phyloP scores from a whole-genome alignment of 2,329 filamentous ascomycete species.

The Colletotrichum sp. region DNA sequence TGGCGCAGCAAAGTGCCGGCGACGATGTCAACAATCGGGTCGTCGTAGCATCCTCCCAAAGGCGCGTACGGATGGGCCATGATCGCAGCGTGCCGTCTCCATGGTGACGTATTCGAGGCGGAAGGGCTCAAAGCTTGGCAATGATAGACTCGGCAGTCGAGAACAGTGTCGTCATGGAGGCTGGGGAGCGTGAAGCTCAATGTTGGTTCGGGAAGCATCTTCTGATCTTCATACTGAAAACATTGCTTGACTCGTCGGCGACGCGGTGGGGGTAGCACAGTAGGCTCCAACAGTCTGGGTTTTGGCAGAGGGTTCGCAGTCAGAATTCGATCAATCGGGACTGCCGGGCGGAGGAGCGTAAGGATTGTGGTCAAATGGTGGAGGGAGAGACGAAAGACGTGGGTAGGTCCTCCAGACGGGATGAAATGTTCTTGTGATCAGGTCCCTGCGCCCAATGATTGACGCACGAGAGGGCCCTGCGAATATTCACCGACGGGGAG shows the following conservation, averaged over 20 bases:
- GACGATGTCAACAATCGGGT: constrained; percentile 75
- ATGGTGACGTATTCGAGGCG: constrained; percentile 37
- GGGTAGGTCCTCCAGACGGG: neutral
- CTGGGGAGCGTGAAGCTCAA: constrained; percentile 82
- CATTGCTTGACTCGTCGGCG: neutral
- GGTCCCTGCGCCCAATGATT: neutral
- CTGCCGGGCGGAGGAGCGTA: neutral
- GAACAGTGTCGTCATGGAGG: constrained; percentile 74
- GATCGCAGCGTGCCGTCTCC: constrained; percentile 61
- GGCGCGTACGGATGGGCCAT: constrained; percentile 92
- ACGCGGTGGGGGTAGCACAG: neutral
- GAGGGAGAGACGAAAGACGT: neutral
- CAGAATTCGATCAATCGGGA: neutral
- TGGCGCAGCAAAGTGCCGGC: constrained; percentile 68
- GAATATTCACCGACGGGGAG: neutral
- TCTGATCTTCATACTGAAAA: constrained; percentile 25
- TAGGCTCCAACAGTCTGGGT: neutral
- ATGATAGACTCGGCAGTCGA: constrained; percentile 87
- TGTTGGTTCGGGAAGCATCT: constrained; percentile 61
- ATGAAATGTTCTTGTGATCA: neutral
- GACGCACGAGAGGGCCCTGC: neutral
- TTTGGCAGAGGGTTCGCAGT: neutral
- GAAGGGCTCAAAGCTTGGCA: constrained; percentile 51
- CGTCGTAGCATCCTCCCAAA: constrained; percentile 84
- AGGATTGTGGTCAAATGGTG: neutral